phyloP scores from a whole-genome alignment of 768 basidiomycete species.

The Auricularia cornea region DNA sequence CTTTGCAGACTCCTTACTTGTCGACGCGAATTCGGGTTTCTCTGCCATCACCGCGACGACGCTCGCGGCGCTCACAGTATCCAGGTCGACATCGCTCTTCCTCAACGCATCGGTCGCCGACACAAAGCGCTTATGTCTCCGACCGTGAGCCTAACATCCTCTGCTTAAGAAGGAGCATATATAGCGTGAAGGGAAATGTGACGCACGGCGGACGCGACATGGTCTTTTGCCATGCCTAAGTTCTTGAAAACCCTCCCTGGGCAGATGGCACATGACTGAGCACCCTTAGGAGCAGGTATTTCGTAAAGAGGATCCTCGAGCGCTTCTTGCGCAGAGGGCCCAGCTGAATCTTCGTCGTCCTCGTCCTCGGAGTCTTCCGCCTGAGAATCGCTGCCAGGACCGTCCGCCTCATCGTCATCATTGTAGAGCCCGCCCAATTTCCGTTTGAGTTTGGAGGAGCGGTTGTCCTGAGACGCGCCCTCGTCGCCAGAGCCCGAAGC shows the following conservation, averaged over 20 bases:
- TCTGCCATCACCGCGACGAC: neutral
- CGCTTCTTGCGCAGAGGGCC: conserved; percentile 50
- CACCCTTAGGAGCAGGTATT: conserved; percentile 44
- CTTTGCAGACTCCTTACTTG: neutral
- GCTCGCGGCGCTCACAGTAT: conserved; percentile 2
- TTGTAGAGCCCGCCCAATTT: neutral
- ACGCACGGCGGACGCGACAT: conserved; percentile 50
- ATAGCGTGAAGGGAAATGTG: neutral
- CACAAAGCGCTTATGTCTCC: conserved; percentile 5
- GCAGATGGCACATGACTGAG: conserved; percentile 58
- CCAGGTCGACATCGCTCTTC: neutral
- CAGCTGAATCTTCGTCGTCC: conserved; percentile 27
- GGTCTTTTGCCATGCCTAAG: conserved; percentile 43
- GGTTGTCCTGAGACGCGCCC: conserved; percentile 13
- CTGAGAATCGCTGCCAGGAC: conserved; percentile 10
- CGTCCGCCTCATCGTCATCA: conserved; percentile 6
- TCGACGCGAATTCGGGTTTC: neutral
- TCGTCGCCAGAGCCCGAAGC: too few relatives aligned
- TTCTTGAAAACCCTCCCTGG: conserved; percentile 67
- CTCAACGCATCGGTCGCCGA: neutral
- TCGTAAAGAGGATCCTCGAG: conserved; percentile 57
- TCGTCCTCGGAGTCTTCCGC: conserved; percentile 20
- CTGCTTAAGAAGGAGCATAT: too few relatives aligned
- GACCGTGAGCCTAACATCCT: conserved; percentile 2
- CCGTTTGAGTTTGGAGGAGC: neutral